phyloP scores from a whole-genome alignment of 805 yeast species.

The Candida quercuum region DNA sequence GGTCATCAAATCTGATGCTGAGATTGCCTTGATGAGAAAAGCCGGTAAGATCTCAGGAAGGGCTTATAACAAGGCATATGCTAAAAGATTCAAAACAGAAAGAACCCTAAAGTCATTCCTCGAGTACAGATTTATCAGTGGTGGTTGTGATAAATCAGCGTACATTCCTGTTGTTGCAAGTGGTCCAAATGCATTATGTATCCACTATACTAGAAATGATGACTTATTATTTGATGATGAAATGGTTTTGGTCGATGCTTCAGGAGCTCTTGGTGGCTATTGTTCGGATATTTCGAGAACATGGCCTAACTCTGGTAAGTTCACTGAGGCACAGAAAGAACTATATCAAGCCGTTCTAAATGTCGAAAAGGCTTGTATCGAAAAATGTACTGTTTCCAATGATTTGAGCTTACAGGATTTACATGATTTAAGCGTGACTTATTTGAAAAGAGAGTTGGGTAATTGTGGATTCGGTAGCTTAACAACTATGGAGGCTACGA shows the following conservation, averaged over 20 bases:
- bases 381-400: conserved; percentile 50
- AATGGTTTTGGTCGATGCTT: conserved; percentile 89
- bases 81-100: conserved; percentile 62
- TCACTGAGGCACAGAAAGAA: conserved; percentile 75
- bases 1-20: conserved; percentile 69
- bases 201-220: conserved; percentile 92
- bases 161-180: conserved; percentile 96
- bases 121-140: conserved; percentile 75
- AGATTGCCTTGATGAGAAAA: conserved; percentile 69
- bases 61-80: conserved; percentile 80
- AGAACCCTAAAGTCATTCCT: conserved; percentile 72
- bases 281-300: conserved; percentile 94
- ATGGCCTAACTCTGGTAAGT: conserved; percentile 84
- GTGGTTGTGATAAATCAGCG: conserved; percentile 88
- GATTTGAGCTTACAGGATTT: conserved; percentile 63
- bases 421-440: conserved; percentile 61
- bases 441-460: conserved; percentile 57
- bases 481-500: conserved; percentile 46
- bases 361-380: conserved; percentile 76
- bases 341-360: conserved; percentile 83
- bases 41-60: conserved; percentile 81
- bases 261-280: conserved; percentile 90
- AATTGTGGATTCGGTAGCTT: conserved; percentile 64
- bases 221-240: conserved; percentile 73
- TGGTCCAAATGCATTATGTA: conserved; percentile 83